Percentiles rank a stretch among this genome's conserved stretches.
Evolutionary conservation across 345 rosid genomes (phyloP).

Genomic region (Eutrema japonicum): DNA sequence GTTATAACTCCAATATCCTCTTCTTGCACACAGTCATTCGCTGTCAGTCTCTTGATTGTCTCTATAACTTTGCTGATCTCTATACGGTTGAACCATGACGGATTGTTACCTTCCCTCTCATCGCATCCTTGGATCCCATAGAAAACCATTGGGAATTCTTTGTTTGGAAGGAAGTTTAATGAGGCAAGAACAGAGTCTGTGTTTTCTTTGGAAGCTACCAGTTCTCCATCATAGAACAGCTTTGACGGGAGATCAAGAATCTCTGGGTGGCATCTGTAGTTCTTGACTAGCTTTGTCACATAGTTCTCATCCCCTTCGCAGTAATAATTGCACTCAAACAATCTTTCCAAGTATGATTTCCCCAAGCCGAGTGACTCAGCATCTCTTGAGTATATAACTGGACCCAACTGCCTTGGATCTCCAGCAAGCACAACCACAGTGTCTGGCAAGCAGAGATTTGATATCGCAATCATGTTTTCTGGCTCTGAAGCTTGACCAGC

Average conservation of each 20-base stretch:
- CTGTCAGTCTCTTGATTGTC: slow-evolving; percentile 55
- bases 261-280: slow-evolving; percentile 81
- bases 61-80: slow-evolving; percentile 90
- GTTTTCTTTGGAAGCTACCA: slow-evolving; percentile 80
- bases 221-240: slow-evolving; percentile 75
- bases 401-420: slow-evolving; percentile 97
- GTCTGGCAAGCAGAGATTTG: slow-evolving; percentile 59
- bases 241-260: slow-evolving; percentile 85
- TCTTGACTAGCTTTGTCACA: slow-evolving; percentile 71
- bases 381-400: slow-evolving; percentile 74
- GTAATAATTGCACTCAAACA: slow-evolving; percentile 64
- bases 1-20: slow-evolving; percentile 84
- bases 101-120: slow-evolving; percentile 95
- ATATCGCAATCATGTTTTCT: slow-evolving; percentile 80
- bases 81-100: slow-evolving; percentile 92
- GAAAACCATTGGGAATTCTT: slow-evolving; percentile 76
- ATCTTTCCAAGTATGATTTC: slow-evolving; percentile 82
- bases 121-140: slow-evolving; percentile 96
- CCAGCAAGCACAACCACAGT: slow-evolving; percentile 96
- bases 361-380: slow-evolving; percentile 68
- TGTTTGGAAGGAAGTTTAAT: slow-evolving; percentile 63
- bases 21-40: slow-evolving; percentile 53
- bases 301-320: slow-evolving; percentile 60
- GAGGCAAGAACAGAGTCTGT: slow-evolving; percentile 45
- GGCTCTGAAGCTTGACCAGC: slow-evolving; percentile 99